phyloP scores from a whole-genome alignment of 2,329 filamentous ascomycete species.

The Claviceps africana region DNA sequence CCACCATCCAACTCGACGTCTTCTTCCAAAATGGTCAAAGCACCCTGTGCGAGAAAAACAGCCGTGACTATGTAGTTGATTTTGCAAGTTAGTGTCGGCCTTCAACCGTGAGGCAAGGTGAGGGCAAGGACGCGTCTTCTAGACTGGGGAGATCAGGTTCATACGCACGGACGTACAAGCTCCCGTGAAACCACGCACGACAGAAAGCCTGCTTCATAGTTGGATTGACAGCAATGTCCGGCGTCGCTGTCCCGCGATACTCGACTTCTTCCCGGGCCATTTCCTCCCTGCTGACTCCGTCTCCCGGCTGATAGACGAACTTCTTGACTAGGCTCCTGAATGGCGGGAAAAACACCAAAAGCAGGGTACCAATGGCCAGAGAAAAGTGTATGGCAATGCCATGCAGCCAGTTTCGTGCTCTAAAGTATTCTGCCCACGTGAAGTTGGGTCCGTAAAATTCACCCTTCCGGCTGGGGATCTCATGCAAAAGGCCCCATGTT shows the following conservation, averaged over 20 bases:
- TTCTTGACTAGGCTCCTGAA: constrained; percentile 30
- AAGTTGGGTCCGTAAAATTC: constrained; percentile 49
- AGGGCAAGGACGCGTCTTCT: neutral
- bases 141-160: neutral
- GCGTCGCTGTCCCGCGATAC: constrained; percentile 49
- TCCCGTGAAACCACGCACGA: constrained; percentile 42
- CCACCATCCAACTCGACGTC: constrained; percentile 48
- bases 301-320: constrained; percentile 37
- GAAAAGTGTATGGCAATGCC: constrained; percentile 37
- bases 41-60: constrained; percentile 48
- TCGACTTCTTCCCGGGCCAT: constrained; percentile 46
- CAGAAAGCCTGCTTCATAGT: constrained; percentile 37
- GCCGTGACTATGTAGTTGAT: constrained; percentile 44
- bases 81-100: neutral
- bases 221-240: constrained; percentile 32
- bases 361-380: constrained; percentile 26
- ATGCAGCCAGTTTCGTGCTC: constrained; percentile 32
- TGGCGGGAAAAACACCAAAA: constrained; percentile 31
- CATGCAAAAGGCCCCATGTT: constrained; percentile 46
- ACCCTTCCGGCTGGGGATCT: constrained; percentile 27
- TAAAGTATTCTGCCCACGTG: constrained; percentile 40
- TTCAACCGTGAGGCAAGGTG: neutral
- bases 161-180: constrained; percentile 49
- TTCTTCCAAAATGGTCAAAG: constrained; percentile 50
- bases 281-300: constrained; percentile 38